Evolutionary conservation across 1,139 yeast genomes (phyloP).

Genomic region (Geotrichum carabidarum): DNA sequence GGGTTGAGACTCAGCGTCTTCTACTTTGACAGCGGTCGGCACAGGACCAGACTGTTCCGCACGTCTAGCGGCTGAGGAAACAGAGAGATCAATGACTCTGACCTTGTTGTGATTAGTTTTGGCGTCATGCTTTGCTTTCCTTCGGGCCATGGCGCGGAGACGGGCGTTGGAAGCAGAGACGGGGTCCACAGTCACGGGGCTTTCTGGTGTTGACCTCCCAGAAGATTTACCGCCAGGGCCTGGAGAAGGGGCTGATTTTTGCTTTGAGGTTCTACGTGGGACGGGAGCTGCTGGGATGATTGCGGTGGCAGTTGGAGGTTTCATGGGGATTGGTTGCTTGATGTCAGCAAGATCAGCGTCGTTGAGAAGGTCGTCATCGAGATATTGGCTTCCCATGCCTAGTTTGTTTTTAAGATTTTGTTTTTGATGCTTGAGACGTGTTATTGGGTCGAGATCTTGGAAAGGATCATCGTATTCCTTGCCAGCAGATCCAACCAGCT

Average conservation of each 20-base stretch:
- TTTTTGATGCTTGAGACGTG: conserved; percentile 40
- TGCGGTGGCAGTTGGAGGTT: conserved; percentile 18
- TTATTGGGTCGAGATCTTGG: conserved; percentile 40
- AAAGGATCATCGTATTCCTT: conserved; percentile 42
- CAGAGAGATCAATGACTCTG: conserved; percentile 68
- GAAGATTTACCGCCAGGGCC: conserved; percentile 26
- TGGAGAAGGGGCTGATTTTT: conserved; percentile 22
- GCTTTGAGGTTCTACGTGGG: conserved; percentile 14
- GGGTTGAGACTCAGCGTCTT: conserved; percentile 19
- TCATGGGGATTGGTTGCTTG: conserved; percentile 21
- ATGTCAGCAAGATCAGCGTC: conserved; percentile 33
- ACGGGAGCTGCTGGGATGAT: conserved; percentile 24
- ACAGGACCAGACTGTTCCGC: conserved; percentile 23
- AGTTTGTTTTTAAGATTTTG: conserved; percentile 39
- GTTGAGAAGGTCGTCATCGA: conserved; percentile 36
- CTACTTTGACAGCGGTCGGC: conserved; percentile 22
- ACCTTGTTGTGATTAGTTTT: conserved; percentile 52
- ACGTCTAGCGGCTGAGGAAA: conserved; percentile 66
- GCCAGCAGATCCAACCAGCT: conserved; percentile 66
- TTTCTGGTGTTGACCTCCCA: conserved; percentile 23
- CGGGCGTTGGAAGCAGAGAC: conserved; percentile 57
- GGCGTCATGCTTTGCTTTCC: conserved; percentile 81
- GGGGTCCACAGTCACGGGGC: conserved; percentile 22
- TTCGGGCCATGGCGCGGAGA: conserved; percentile 86
- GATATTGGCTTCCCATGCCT: conserved; percentile 43